phyloP scores from a whole-genome alignment of 176 grass and related monocot species.

The Tillandsia fasciculata region DNA sequence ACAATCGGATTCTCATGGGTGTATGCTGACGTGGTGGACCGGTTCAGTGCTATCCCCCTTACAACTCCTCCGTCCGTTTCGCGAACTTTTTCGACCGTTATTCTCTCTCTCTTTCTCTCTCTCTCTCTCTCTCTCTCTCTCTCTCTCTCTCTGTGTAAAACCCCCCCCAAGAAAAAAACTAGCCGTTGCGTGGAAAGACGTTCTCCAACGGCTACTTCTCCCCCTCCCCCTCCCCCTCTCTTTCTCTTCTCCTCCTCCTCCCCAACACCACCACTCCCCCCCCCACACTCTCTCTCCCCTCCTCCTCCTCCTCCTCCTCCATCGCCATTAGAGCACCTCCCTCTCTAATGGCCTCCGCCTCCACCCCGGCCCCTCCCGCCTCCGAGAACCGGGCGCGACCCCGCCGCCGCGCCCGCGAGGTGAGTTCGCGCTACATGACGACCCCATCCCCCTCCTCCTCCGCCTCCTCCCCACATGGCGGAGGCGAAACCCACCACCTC shows the following conservation, averaged over 20 bases:
- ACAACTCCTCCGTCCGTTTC: not conserved
- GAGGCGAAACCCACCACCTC: conserved; percentile 19
- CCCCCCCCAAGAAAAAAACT: conserved; percentile 24
- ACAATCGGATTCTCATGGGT: too few relatives aligned
- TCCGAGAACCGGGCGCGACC: conserved; percentile 32
- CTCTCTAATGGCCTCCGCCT: not conserved
- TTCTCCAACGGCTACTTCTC: conserved; percentile 10
- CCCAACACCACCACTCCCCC: not conserved
- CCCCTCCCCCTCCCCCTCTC: conserved; percentile 2
- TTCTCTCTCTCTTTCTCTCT: not conserved
- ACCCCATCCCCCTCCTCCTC: conserved; percentile 33
- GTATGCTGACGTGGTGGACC: too few relatives aligned
- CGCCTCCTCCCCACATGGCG: not conserved
- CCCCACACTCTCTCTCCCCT: not conserved
- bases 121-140: too few relatives aligned
- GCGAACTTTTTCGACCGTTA: not conserved
- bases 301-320: not conserved
- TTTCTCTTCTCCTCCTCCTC: not conserved
- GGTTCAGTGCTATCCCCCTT: not conserved
- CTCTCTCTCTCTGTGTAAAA: not conserved
- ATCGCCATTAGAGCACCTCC: not conserved
- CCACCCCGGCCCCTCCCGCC: not conserved
- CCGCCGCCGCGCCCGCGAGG: conserved; percentile 50
- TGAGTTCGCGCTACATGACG: conserved; percentile 78
- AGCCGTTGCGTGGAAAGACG: not conserved